Percentiles rank a stretch among this genome's conserved stretches.
Evolutionary conservation across 2,329 filamentous ascomycete genomes (phyloP).

Genomic region (Venturia oleaginea): DNA sequence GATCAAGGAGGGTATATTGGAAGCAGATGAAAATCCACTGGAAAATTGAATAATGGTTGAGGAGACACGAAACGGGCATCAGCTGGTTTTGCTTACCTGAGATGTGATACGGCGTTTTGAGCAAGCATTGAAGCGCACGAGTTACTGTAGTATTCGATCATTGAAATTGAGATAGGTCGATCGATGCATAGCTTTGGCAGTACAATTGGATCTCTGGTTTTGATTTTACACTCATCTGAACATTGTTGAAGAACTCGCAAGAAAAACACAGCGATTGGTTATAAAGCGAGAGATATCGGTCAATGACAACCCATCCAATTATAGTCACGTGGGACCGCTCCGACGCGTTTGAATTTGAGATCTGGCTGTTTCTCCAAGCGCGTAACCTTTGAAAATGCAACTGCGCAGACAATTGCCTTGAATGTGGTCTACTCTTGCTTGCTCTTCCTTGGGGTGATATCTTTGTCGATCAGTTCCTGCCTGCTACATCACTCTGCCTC

Average conservation of each 20-base stretch:
- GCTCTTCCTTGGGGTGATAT: background rate
- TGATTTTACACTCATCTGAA: background rate
- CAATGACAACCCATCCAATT: no score
- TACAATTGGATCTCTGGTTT: background rate
- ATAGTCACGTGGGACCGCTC: no score
- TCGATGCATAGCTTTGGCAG: background rate
- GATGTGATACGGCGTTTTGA: background rate
- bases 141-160: background rate
- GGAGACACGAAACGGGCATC: background rate
- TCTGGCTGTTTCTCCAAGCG: no score
- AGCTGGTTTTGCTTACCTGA: background rate
- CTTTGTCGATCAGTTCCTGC: background rate
- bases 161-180: background rate
- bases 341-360: no score
- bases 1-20: constrained; percentile 70
- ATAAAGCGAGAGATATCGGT: no score
- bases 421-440: no score
- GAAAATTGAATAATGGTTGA: constrained; percentile 6
- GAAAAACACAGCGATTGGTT: no score
- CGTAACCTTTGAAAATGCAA: no score
- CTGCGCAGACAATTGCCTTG: no score
- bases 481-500: background rate
- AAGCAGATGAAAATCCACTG: constrained; percentile 21
- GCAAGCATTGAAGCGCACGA: background rate
- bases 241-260: no score